phyloP scores from a whole-genome alignment of 106 monocot species.

The Hemerocallis citrina region DNA sequence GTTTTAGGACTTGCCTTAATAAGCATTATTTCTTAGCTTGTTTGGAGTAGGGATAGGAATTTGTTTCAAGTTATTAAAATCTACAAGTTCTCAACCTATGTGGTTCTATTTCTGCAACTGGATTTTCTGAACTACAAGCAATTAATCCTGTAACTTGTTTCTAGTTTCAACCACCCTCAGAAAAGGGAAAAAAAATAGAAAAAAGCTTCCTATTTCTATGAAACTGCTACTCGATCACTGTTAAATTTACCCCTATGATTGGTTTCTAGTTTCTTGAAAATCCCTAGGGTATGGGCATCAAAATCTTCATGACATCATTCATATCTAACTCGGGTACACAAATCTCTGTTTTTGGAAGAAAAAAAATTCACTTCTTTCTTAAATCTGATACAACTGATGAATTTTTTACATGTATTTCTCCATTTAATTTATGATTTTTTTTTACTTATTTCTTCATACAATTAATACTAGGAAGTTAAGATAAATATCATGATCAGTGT shows the following conservation, averaged over 20 bases:
- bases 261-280: background rate
- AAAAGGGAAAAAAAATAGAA: background rate
- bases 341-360: too few species aligned
- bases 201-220: background rate
- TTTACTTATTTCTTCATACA: background rate
- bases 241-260: too few species aligned
- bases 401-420: background rate
- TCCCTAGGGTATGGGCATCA: background rate
- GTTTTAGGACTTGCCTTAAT: background rate
- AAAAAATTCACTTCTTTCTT: too few species aligned
- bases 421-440: background rate
- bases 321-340: background rate
- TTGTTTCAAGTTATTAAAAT: too few species aligned
- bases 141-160: too few species aligned
- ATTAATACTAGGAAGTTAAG: background rate
- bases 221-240: too few species aligned
- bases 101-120: too few species aligned
- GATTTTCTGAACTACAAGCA: too few species aligned
- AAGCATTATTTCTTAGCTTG: background rate
- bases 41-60: background rate
- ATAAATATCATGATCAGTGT: too few species aligned
- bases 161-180: background rate
- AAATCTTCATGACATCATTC: constrained; percentile 9
- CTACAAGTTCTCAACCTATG: too few species aligned
- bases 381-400: too few species aligned